Conservation (phyloP, 768 basidiomycete genomes). For the Tylopilus rubrobrunneus region DNA sequence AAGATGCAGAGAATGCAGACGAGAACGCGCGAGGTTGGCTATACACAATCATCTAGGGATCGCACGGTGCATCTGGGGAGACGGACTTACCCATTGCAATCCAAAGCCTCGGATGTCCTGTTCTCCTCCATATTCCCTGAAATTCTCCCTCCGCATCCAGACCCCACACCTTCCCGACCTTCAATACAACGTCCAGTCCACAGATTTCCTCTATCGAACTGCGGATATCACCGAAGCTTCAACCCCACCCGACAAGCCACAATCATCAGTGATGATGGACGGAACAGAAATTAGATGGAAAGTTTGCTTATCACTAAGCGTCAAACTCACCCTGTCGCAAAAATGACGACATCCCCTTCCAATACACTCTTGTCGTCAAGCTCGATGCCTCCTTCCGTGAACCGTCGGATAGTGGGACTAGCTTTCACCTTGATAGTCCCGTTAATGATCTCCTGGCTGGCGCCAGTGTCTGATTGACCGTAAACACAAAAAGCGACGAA, state of each 20-base stretch:
- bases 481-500: background rate
- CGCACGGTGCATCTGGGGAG: background rate
- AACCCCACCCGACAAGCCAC: background rate
- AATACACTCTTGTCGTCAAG: constrained; percentile 27
- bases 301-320: background rate
- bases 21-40: constrained; percentile 23
- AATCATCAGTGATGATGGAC: background rate
- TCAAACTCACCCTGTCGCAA: constrained; percentile 32
- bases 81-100: constrained; percentile 20
- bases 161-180: constrained; percentile 59
- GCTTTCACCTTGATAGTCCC: constrained; percentile 51
- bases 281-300: background rate
- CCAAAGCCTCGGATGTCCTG: constrained; percentile 35
- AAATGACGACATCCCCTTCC: constrained; percentile 30
- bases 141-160: constrained; percentile 63
- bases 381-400: constrained; percentile 27
- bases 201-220: constrained; percentile 40
- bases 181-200: constrained; percentile 41
- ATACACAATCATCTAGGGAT: background rate
- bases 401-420: constrained; percentile 26
- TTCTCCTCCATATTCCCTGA: constrained; percentile 36
- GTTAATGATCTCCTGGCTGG: constrained; percentile 42
- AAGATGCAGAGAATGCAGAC: constrained; percentile 28
- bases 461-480: constrained; percentile 32
- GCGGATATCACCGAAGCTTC: constrained; percentile 44